These are phyloP conservation scores for Novymonas esmeraldas DNA, from an alignment of 208 protist genomes.

Conservation along the genomic window DNA sequence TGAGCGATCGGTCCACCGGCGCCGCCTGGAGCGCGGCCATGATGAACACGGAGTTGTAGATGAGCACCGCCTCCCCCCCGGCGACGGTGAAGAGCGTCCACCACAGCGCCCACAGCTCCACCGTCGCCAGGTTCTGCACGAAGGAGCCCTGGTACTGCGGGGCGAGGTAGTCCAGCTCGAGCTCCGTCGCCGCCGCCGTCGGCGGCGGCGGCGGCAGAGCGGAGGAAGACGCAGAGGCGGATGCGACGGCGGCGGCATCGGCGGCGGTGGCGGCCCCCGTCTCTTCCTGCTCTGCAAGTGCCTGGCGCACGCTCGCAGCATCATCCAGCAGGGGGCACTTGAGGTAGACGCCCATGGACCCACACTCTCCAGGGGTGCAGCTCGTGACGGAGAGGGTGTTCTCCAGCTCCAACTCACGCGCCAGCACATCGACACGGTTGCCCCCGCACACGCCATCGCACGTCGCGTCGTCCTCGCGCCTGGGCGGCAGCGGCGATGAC, in stretches of 20 bases:
- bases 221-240: no score
- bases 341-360: not conserved
- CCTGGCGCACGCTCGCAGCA: not conserved
- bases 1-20: slow-evolving; percentile 28
- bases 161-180: slow-evolving; percentile 59
- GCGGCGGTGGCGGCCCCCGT: not conserved
- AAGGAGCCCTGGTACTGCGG: slow-evolving; percentile 63
- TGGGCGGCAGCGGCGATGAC: no score
- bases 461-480: no score
- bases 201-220: no score
- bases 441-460: no score
- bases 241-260: not conserved
- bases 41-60: slow-evolving; percentile 58
- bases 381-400: not conserved
- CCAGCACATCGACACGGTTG: no score
- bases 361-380: not conserved
- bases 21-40: slow-evolving; percentile 44
- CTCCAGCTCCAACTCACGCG: not conserved
- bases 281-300: not conserved
- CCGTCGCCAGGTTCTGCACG: slow-evolving; percentile 38
- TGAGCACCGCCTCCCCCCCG: slow-evolving; percentile 51
- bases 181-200: slow-evolving; percentile 14
- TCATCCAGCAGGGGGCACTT: not conserved
- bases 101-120: slow-evolving; percentile 49
- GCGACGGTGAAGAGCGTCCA: slow-evolving; percentile 49